A percentile compares a stretch with the other conserved stretches of the same genome.
phyloP scores from a whole-genome alignment of 148 eudicot species.

The Arbutus unedo region DNA sequence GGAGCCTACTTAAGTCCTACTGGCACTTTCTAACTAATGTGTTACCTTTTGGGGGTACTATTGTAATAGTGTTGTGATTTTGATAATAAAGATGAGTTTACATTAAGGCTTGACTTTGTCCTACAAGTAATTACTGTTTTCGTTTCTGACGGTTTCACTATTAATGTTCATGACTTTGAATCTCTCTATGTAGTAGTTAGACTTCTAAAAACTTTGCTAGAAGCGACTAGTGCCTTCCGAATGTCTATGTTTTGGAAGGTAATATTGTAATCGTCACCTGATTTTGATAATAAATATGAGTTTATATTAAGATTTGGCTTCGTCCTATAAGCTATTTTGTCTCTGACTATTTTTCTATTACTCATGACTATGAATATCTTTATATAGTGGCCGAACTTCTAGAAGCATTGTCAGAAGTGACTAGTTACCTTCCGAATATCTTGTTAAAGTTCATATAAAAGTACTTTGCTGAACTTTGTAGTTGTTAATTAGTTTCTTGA shows the following conservation, averaged over 20 bases:
- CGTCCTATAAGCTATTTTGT: not conserved
- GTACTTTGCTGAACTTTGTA: too few relatives aligned
- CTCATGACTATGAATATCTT: too few relatives aligned
- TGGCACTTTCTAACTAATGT: not conserved
- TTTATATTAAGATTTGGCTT: too few relatives aligned
- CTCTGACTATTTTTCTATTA: too few relatives aligned
- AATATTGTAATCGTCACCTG: not conserved
- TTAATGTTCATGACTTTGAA: too few relatives aligned
- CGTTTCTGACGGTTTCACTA: not conserved
- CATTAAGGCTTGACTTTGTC: not conserved
- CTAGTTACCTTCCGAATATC: too few relatives aligned
- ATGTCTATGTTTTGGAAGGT: not conserved
- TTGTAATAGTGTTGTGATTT: not conserved
- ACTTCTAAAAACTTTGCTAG: too few relatives aligned
- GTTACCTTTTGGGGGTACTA: not conserved
- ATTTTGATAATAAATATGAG: slow-evolving; percentile 2
- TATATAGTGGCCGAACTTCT: too few relatives aligned
- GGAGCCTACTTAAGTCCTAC: slow-evolving; percentile 4
- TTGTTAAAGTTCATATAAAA: too few relatives aligned
- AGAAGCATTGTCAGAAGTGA: too few relatives aligned
- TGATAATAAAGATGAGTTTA: not conserved
- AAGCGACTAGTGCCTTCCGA: too few relatives aligned
- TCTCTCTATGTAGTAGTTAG: not conserved
- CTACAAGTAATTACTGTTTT: not conserved
- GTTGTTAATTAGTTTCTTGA: too few relatives aligned